A percentile compares a stretch with the other conserved stretches of the same genome.
Evolutionary conservation across 768 basidiomycete genomes (phyloP).

Genomic region (Filobasidium floriforme): DNA sequence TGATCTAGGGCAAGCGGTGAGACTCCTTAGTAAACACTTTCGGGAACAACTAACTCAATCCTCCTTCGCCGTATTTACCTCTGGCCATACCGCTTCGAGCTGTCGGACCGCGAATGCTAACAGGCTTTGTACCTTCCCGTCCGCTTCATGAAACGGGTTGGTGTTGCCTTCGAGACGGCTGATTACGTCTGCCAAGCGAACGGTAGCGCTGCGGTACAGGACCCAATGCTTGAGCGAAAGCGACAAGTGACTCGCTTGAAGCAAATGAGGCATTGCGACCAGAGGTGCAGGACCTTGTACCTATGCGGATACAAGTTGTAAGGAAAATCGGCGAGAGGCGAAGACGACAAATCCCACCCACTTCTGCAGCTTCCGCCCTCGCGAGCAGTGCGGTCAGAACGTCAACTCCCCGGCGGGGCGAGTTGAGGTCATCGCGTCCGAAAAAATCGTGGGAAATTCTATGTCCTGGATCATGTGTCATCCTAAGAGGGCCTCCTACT

Average conservation of each 20-base stretch:
- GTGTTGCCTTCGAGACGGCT: conserved; percentile 28
- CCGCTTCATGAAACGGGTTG: background rate
- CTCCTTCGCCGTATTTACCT: conserved; percentile 15
- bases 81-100: conserved; percentile 28
- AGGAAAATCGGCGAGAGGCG: background rate
- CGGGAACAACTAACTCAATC: background rate
- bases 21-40: background rate
- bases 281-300: conserved; percentile 2
- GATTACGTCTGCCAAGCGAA: conserved; percentile 32
- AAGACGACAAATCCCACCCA: background rate
- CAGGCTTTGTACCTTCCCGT: conserved; percentile 12
- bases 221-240: conserved; percentile 28
- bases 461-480: conserved; percentile 16
- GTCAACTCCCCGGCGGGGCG: conserved; percentile 12
- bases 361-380: conserved; percentile 8
- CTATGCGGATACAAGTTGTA: background rate
- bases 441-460: conserved; percentile 16
- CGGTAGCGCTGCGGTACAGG: conserved; percentile 27
- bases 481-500: conserved; percentile 27
- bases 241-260: conserved; percentile 29
- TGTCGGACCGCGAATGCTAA: conserved; percentile 25
- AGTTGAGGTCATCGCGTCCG: conserved; percentile 6
- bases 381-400: background rate
- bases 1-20: conserved; percentile 6
- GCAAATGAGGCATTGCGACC: conserved; percentile 28